Percentiles rank a stretch among this genome's conserved stretches.
Evolutionary conservation across 2,329 filamentous ascomycete species (phyloP).

Genomic region (Moelleriella libera): DNA sequence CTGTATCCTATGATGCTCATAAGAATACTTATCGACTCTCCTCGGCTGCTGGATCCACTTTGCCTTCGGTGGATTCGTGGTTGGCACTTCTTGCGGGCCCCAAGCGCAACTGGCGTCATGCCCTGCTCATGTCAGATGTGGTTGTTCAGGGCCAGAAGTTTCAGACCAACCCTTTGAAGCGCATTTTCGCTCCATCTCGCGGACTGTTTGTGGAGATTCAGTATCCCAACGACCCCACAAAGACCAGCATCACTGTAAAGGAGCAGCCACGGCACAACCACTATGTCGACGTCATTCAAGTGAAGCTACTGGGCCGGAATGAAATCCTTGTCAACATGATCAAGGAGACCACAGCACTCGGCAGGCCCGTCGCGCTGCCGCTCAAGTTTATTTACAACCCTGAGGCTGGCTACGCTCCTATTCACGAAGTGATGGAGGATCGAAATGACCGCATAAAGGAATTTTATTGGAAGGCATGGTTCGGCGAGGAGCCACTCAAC

Average conservation of each 20-base stretch:
- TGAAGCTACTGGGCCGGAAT: conserved; percentile 59
- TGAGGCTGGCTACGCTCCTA: conserved; percentile 92
- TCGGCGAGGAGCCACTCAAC: conserved; percentile 71
- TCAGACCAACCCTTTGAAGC: conserved; percentile 88
- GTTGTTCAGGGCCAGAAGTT: conserved; percentile 93
- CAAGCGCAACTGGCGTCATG: conserved; percentile 84
- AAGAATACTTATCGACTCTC: conserved; percentile 81
- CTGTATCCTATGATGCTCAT: conserved; percentile 59
- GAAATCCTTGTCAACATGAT: conserved; percentile 83
- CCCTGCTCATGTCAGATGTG: conserved; percentile 84
- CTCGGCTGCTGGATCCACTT: conserved; percentile 52
- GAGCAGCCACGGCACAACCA: conserved; percentile 80
- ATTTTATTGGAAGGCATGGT: conserved; percentile 98
- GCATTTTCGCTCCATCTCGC: conserved; percentile 74
- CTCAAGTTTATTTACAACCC: conserved; percentile 89
- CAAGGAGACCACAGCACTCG: conserved; percentile 80
- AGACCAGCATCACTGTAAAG: conserved; percentile 74
- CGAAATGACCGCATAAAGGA: conserved; percentile 98
- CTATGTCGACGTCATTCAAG: conserved; percentile 77
- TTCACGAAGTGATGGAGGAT: conserved; percentile 87
- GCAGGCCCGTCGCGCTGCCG: conserved; percentile 67
- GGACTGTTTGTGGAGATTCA: conserved; percentile 83
- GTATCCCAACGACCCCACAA: conserved; percentile 66
- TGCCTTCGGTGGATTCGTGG: conserved; percentile 77
- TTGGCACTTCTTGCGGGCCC: conserved; percentile 74